phyloP scores from a whole-genome alignment of 2,329 filamentous ascomycete genomes.

The Aspergillus pseudoglaucus region DNA sequence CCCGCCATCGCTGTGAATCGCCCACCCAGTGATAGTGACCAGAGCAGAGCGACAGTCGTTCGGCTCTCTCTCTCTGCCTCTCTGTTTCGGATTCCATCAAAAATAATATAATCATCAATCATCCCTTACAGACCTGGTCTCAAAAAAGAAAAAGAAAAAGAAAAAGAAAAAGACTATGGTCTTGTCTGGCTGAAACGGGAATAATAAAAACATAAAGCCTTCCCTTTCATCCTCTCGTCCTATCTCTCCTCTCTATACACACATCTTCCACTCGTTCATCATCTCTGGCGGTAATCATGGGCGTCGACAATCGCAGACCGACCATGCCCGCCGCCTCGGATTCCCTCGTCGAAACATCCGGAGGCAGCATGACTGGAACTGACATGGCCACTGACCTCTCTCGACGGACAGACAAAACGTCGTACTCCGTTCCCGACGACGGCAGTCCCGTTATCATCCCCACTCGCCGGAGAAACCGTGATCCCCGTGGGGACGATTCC shows the following conservation, averaged over 20 bases:
- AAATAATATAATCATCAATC: background rate
- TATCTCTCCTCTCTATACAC: slow-evolving; percentile 1
- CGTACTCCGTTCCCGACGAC: slow-evolving; percentile 47
- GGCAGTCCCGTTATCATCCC: slow-evolving; percentile 82
- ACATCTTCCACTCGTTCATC: slow-evolving; percentile 12
- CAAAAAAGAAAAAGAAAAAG: slow-evolving; percentile 16
- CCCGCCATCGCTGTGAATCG: slow-evolving; percentile 10
- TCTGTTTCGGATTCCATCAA: background rate
- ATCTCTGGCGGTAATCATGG: slow-evolving; percentile 30
- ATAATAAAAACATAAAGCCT: slow-evolving; percentile 1
- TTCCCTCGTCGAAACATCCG: slow-evolving; percentile 40
- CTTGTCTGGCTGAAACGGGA: slow-evolving; percentile 24
- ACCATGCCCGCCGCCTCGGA: slow-evolving; percentile 46
- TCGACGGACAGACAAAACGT: slow-evolving; percentile 45
- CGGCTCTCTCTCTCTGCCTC: slow-evolving; percentile 8
- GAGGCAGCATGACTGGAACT: slow-evolving; percentile 39
- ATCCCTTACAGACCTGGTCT: background rate
- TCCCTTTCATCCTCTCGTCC: background rate
- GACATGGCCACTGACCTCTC: slow-evolving; percentile 47
- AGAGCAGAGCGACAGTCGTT: slow-evolving; percentile 8
- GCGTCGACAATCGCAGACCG: slow-evolving; percentile 43
- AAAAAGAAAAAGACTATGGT: slow-evolving; percentile 28
- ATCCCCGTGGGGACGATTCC: slow-evolving; percentile 47
- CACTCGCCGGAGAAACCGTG: slow-evolving; percentile 51
- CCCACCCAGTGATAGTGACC: slow-evolving; percentile 15